phyloP scores from a whole-genome alignment of 495 filamentous ascomycete genomes.

The Sphaerosporella brunnea region DNA sequence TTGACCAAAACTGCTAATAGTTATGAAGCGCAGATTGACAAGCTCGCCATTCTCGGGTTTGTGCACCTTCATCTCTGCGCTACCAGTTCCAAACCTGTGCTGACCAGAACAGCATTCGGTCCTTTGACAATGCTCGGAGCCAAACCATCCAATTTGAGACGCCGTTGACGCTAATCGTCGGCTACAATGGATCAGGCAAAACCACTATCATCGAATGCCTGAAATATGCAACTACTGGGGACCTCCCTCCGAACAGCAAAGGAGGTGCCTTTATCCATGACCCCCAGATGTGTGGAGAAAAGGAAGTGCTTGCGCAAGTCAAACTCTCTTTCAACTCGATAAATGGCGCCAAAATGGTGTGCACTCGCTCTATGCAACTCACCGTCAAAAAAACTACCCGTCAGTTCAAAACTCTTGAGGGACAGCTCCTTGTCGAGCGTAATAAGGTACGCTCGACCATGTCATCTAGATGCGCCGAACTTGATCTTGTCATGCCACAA shows the following conservation, averaged over 20 bases:
- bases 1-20: neutral
- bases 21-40: constrained; percentile 57
- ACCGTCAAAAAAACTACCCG: constrained; percentile 64
- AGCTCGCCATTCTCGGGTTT: constrained; percentile 65
- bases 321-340: constrained; percentile 70
- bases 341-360: constrained; percentile 57
- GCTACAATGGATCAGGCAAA: constrained; percentile 93
- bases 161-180: constrained; percentile 87
- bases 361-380: constrained; percentile 65
- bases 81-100: neutral
- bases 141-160: constrained; percentile 81
- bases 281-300: constrained; percentile 71
- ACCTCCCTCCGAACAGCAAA: constrained; percentile 82
- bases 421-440: constrained; percentile 50
- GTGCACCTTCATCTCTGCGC: constrained; percentile 10
- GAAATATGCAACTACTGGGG: constrained; percentile 92
- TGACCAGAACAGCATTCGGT: constrained; percentile 48
- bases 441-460: constrained; percentile 64
- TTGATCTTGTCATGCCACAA: constrained; percentile 68
- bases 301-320: constrained; percentile 79
- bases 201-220: constrained; percentile 99
- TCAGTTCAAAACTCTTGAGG: constrained; percentile 62
- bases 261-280: constrained; percentile 94
- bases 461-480: constrained; percentile 58
- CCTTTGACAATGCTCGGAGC: constrained; percentile 59